Evolutionary conservation across 2,329 filamentous ascomycete genomes (phyloP), one percentile per base, ranked within the genome.

Genomic region (Trichoderma pleuroti): DNA sequence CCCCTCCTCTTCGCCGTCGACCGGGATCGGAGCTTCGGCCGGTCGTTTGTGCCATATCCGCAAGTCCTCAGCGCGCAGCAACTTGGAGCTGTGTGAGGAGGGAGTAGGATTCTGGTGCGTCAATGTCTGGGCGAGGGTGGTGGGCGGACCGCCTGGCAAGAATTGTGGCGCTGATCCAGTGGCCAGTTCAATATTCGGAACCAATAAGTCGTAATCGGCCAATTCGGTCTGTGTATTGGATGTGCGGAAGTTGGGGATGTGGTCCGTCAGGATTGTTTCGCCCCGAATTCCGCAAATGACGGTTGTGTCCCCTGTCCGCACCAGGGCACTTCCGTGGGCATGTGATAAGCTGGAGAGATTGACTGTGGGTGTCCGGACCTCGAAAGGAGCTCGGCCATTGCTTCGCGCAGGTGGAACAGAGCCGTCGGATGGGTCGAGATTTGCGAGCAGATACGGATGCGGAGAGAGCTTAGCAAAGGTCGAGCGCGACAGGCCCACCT

Each of bases 251-350:
- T 88, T 90, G 61, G 91, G 90, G 71, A 97, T 93, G 78, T 93
- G 90, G 63, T 87, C 86, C 3, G 92, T 90, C 61, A 90, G 86
- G 30, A 99, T 84, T 8, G 97, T 90, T 82, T 99, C 96, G 66
- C 87, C 94, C 57, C 95, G 90, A 24, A 99, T 90, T 70, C 95
- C 96, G 78, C 94, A 98, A 46, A 99, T 94, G n/a, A 94, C 93
- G 1, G 93, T 94, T 1, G 95, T 98, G 80, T 97, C 93, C 60
- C 96, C 96, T 65, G 92, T 85, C 42, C 96, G 89, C 63, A 98
- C 92, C 0, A 98, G 91, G 1, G 95, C 92, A 76, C 93, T 97
- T 65, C 96, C 96, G 78, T 97, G 91, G 70, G 93, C 92, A 80
- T 99, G 94, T 0, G 93, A 93, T 63, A 99, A 85, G 26, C 93